phyloP scores from a whole-genome alignment of 495 filamentous ascomycete species.

The Penicillium longicatenatum region DNA sequence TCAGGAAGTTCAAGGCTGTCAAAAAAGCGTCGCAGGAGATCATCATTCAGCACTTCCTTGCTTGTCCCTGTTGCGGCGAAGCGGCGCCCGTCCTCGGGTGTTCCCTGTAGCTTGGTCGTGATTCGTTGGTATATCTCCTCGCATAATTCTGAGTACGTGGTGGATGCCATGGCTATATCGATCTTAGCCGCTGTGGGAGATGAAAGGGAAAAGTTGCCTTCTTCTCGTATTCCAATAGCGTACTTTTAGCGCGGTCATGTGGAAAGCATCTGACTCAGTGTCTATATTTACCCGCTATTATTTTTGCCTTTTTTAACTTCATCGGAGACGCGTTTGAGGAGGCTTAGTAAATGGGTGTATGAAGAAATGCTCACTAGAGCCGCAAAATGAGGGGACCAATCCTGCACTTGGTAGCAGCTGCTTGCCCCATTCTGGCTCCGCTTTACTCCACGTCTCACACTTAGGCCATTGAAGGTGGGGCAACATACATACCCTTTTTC shows the following conservation, averaged over 20 bases:
- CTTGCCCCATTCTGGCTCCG: neutral
- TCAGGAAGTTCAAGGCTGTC: conserved; percentile 16
- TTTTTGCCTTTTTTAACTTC: neutral
- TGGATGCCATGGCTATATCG: neutral
- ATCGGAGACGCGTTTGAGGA: neutral
- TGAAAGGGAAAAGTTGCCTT: neutral
- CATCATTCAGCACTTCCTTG: conserved; percentile 22
- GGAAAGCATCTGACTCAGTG: neutral
- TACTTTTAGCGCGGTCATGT: neutral
- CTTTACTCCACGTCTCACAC: neutral
- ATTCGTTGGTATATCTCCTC: conserved; percentile 2
- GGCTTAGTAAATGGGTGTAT: neutral
- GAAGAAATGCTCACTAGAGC: neutral
- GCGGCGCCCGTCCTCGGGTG: conserved; percentile 19
- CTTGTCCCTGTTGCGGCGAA: conserved; percentile 32
- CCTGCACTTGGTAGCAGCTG: neutral
- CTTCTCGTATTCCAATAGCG: neutral
- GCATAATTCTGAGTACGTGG: neutral
- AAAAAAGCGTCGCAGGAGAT: conserved; percentile 28
- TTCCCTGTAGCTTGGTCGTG: conserved; percentile 18
- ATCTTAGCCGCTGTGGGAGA: neutral
- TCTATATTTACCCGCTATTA: neutral
- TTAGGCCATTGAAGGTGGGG: neutral
- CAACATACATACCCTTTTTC: neutral
- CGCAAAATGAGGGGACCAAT: neutral